These are phyloP conservation scores for Pleurotus cornucopiae DNA, from an alignment of 768 basidiomycete species.

Conservation along the genomic window DNA sequence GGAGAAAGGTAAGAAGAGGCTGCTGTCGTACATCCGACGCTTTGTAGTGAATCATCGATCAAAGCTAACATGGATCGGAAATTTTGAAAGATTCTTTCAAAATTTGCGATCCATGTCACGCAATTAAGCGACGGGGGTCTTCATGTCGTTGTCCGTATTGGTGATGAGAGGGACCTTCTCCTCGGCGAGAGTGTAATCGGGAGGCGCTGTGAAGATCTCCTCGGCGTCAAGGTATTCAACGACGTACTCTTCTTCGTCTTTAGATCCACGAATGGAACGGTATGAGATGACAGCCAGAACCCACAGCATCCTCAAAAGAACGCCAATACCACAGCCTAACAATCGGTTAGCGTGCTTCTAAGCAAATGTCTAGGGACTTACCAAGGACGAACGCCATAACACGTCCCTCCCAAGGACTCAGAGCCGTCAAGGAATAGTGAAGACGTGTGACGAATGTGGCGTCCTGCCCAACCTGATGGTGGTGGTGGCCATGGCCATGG, in stretches of 20 bases:
- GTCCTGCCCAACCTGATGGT: conserved; percentile 22
- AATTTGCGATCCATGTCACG: background rate
- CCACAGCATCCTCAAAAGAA: conserved; percentile 77
- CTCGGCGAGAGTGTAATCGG: conserved; percentile 48
- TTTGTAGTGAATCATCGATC: background rate
- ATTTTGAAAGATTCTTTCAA: background rate
- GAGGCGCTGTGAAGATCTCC: conserved; percentile 46
- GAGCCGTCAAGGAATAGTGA: conserved; percentile 58
- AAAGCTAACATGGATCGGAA: background rate
- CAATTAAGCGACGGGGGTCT: conserved; percentile 1
- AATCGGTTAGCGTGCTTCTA: background rate
- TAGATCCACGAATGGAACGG: conserved; percentile 48
- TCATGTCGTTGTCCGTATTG: background rate
- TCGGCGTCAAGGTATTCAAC: conserved; percentile 46
- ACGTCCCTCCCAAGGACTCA: conserved; percentile 82
- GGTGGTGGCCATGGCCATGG: conserved; percentile 20
- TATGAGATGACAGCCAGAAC: conserved; percentile 60
- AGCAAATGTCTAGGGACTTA: conserved; percentile 27
- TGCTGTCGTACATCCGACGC: background rate
- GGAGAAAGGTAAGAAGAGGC: background rate
- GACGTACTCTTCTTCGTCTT: conserved; percentile 37
- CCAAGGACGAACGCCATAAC: conserved; percentile 82
- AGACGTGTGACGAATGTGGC: conserved; percentile 55
- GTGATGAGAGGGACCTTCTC: conserved; percentile 37
- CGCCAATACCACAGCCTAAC: conserved; percentile 79